Percentiles rank a stretch among this genome's conserved stretches.
Evolutionary conservation across 176 grass and related monocot species (phyloP).

Genomic region (Areca catechu): DNA sequence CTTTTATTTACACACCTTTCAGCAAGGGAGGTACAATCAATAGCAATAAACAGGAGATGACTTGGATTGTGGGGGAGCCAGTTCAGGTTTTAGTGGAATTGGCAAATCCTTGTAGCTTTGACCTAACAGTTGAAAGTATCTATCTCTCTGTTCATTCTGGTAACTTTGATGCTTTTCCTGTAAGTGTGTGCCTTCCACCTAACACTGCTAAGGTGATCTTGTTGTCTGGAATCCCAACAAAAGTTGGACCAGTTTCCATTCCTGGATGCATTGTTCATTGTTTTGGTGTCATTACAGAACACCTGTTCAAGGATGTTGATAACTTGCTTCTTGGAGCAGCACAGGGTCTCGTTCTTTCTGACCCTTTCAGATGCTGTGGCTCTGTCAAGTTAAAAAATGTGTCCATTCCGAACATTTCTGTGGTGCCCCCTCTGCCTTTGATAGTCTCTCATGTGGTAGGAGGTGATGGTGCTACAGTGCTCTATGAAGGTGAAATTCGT

Average conservation of each 20-base stretch:
- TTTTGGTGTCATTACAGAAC: slow-evolving; percentile 99
- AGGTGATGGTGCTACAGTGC: slow-evolving; percentile 79
- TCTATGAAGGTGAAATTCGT: slow-evolving; percentile 99
- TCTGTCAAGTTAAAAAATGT: slow-evolving; percentile 82
- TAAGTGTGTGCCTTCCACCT: slow-evolving; percentile 74
- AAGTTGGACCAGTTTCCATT: slow-evolving; percentile 73
- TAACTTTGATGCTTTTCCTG: slow-evolving; percentile 99
- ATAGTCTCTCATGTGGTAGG: slow-evolving; percentile 86
- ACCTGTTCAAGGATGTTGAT: slow-evolving; percentile 95
- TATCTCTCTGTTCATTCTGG: slow-evolving; percentile 96
- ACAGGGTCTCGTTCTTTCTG: slow-evolving; percentile 98
- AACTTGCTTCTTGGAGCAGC: slow-evolving; percentile 86
- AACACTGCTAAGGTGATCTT: slow-evolving; percentile 90
- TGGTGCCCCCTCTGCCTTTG: slow-evolving; percentile 73
- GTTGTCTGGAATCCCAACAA: slow-evolving; percentile 88
- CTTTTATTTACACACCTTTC: slow-evolving; percentile 99
- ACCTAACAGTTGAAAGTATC: slow-evolving; percentile 86
- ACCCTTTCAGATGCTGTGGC: slow-evolving; percentile 97
- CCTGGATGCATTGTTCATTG: slow-evolving; percentile 98
- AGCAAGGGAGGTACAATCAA: slow-evolving; percentile 48
- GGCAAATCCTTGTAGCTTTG: slow-evolving; percentile 97
- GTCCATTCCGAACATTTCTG: slow-evolving; percentile 59
- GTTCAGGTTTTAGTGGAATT: slow-evolving; percentile 98
- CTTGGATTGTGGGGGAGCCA: slow-evolving; percentile 94
- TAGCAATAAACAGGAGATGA: slow-evolving; percentile 61